Percentiles rank a stretch among this genome's conserved stretches.
phyloP scores from a whole-genome alignment of 179 eudicot genomes.

The Drosera spatulata region DNA sequence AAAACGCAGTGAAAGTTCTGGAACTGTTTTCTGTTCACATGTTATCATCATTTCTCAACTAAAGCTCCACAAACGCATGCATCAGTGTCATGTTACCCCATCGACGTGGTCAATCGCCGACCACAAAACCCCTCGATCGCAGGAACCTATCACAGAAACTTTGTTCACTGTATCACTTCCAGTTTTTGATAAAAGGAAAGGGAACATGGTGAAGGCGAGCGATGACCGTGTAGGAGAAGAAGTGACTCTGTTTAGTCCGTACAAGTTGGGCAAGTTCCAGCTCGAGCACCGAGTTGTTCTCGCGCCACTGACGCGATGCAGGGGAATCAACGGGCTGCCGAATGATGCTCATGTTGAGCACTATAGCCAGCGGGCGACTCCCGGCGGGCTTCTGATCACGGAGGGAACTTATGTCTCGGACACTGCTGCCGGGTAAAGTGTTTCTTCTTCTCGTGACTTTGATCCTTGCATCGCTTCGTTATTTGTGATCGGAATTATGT shows the following conservation, averaged over 20 bases:
- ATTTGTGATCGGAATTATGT: background rate
- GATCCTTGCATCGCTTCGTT: background rate
- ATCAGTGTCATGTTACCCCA: too few species aligned
- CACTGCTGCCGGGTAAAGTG: constrained; percentile 58
- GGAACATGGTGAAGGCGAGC: too few species aligned
- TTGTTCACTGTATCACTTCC: too few species aligned
- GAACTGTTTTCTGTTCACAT: too few species aligned
- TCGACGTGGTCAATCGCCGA: too few species aligned
- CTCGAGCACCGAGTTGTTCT: constrained; percentile 74
- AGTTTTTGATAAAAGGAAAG: too few species aligned
- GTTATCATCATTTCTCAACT: too few species aligned
- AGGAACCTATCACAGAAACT: too few species aligned
- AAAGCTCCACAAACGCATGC: too few species aligned
- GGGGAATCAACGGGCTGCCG: constrained; percentile 62
- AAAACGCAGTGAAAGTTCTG: too few species aligned
- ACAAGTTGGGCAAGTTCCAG: constrained; percentile 37
- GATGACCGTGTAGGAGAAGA: too few species aligned
- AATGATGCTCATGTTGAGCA: constrained; percentile 43
- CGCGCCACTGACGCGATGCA: constrained; percentile 83
- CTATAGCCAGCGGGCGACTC: constrained; percentile 64
- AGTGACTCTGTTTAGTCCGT: constrained; percentile 34
- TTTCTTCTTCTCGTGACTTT: background rate
- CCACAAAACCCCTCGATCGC: too few species aligned
- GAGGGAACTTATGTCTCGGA: constrained; percentile 72
- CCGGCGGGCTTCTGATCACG: constrained; percentile 67